Percentiles rank a stretch among this genome's conserved stretches.
phyloP scores from a whole-genome alignment of 306 rosid genomes.

The Sophora flavescens region DNA sequence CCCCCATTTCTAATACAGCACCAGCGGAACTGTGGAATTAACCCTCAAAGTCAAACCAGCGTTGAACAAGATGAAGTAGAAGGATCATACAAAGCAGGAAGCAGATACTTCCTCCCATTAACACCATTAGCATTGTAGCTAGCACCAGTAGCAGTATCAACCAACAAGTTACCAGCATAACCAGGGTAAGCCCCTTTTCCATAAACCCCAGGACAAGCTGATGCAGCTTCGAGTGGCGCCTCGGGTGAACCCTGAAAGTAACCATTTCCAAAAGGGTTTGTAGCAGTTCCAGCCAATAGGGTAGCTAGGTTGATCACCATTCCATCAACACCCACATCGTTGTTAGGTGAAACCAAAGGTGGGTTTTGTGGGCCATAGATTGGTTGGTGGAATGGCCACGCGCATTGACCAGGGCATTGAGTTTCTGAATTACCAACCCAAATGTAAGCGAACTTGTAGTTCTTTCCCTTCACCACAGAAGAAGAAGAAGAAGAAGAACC shows the following conservation, averaged over 20 bases:
- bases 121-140: conserved; percentile 68
- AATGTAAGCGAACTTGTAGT: conserved; percentile 62
- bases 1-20: not conserved
- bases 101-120: conserved; percentile 66
- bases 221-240: conserved; percentile 69
- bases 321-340: conserved; percentile 76
- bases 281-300: conserved; percentile 73
- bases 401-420: conserved; percentile 74
- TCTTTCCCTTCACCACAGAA: conserved; percentile 42
- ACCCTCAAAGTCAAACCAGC: conserved; percentile 60
- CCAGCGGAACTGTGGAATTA: not conserved
- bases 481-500: conserved; percentile 54
- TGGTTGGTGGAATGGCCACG: conserved; percentile 83
- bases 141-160: conserved; percentile 63
- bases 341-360: conserved; percentile 65
- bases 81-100: conserved; percentile 77
- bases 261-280: conserved; percentile 79
- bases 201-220: conserved; percentile 72
- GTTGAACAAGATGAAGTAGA: conserved; percentile 60
- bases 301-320: conserved; percentile 69
- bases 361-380: conserved; percentile 66
- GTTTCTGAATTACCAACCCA: conserved; percentile 79
- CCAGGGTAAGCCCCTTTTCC: conserved; percentile 78
- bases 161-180: conserved; percentile 63
- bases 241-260: conserved; percentile 68